phyloP scores from a whole-genome alignment of 2,329 filamentous ascomycete species.

The Trichoderma breve region DNA sequence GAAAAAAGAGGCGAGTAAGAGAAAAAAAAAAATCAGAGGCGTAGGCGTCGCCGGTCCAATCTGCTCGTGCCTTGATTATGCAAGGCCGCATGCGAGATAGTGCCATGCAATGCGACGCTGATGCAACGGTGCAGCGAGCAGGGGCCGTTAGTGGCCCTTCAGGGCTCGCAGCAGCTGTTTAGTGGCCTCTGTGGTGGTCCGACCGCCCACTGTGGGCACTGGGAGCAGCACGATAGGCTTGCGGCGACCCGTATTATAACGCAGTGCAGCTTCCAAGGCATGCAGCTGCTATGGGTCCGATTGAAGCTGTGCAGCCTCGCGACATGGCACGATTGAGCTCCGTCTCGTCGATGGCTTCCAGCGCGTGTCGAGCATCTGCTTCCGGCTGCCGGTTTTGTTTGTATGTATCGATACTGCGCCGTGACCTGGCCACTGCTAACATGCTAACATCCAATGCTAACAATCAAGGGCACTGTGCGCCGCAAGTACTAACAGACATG shows the following conservation, averaged over 20 bases:
- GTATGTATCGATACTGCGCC: not conserved
- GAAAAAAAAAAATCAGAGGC: not conserved
- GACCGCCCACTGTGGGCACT: slow-evolving; percentile 15
- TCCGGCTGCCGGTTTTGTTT: not conserved
- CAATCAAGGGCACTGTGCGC: not conserved
- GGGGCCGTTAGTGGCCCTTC: slow-evolving; percentile 1
- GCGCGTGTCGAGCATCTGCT: slow-evolving; percentile 1
- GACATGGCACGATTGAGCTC: slow-evolving; percentile 17
- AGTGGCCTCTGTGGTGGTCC: slow-evolving; percentile 7
- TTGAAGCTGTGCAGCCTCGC: slow-evolving; percentile 10
- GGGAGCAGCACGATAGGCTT: slow-evolving; percentile 2
- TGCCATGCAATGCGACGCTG: slow-evolving; percentile 19
- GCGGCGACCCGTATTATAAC: not conserved
- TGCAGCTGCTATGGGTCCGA: slow-evolving; percentile 5
- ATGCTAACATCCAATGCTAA: not conserved
- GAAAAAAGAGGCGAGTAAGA: not conserved
- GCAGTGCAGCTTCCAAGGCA: not conserved
- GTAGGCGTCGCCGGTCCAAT: not conserved
- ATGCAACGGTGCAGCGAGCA: slow-evolving; percentile 19
- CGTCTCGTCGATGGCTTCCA: slow-evolving; percentile 10
- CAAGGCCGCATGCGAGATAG: slow-evolving; percentile 17
- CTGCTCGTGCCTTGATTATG: slow-evolving; percentile 19
- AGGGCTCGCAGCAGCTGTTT: slow-evolving; percentile 2
- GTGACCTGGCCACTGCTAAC: not conserved
- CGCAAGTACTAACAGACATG: not conserved